Percentiles rank a stretch among this genome's conserved stretches.
phyloP scores from a whole-genome alignment of 2,329 filamentous ascomycete genomes.

The Sclerotinia borealis region DNA sequence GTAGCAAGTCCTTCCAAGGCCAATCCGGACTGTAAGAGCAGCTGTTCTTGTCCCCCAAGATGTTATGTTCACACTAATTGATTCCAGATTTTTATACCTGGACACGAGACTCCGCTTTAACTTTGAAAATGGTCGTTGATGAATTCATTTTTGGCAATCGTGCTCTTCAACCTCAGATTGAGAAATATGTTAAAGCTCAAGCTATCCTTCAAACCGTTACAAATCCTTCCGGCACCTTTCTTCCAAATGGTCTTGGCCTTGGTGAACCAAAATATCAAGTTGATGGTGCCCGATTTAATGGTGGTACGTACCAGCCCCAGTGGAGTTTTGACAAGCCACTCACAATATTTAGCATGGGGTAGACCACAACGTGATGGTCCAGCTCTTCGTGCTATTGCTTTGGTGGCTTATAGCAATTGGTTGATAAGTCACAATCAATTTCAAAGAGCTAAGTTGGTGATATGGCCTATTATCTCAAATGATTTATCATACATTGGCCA shows the following conservation, averaged over 20 bases:
- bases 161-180: conserved; percentile 44
- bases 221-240: conserved; percentile 44
- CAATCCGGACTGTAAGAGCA: conserved; percentile 46
- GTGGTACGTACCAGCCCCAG: conserved; percentile 22
- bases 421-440: conserved; percentile 55
- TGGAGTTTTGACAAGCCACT: background rate
- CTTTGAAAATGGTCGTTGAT: conserved; percentile 63
- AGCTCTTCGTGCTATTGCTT: conserved; percentile 65
- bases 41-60: background rate
- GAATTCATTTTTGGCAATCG: conserved; percentile 51
- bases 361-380: conserved; percentile 76
- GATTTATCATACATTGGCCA: conserved; percentile 69
- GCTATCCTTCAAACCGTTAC: conserved; percentile 49
- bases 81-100: conserved; percentile 66
- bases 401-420: conserved; percentile 70
- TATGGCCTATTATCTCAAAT: conserved; percentile 70
- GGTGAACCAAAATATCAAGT: conserved; percentile 70
- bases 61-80: conserved; percentile 11
- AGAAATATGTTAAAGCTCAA: conserved; percentile 63
- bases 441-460: conserved; percentile 40
- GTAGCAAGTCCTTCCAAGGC: conserved; percentile 49
- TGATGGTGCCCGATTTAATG: conserved; percentile 57
- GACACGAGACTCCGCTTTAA: conserved; percentile 69
- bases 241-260: conserved; percentile 44
- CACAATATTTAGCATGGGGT: conserved; percentile 32